These are phyloP conservation scores for Zygoascus ofunaensis DNA, from an alignment of 805 yeast species.

Conservation along the genomic window DNA sequence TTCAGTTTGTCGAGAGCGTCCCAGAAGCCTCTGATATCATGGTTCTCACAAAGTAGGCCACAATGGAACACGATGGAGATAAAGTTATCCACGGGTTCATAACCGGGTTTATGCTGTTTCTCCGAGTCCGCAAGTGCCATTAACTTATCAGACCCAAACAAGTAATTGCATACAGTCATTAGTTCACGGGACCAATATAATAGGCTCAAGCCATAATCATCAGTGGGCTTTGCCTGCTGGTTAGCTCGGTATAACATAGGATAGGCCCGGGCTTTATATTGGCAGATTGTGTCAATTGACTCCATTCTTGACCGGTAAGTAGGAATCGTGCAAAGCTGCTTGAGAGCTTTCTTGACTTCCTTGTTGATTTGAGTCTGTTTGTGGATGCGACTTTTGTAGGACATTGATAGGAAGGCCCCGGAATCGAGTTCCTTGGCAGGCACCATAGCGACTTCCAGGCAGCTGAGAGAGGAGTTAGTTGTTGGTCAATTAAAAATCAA, in stretches of 20 bases:
- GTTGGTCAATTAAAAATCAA: too few relatives aligned
- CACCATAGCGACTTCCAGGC: background rate
- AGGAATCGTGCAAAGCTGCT: background rate
- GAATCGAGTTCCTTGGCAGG: background rate
- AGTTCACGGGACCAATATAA: slow-evolving; percentile 1
- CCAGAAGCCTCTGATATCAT: too few relatives aligned
- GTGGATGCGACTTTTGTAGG: background rate
- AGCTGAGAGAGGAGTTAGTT: background rate
- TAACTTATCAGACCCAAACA: background rate
- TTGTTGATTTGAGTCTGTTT: background rate
- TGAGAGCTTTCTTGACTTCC: background rate
- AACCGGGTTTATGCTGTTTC: too few relatives aligned
- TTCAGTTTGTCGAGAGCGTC: background rate
- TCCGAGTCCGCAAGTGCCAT: background rate
- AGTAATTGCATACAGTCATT: background rate
- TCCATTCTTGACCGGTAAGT: background rate
- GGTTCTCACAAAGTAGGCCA: too few relatives aligned
- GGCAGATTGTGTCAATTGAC: background rate
- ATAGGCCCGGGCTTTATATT: background rate
- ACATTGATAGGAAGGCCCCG: background rate
- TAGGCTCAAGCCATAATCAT: background rate
- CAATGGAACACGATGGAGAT: background rate
- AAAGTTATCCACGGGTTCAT: background rate
- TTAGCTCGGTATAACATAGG: background rate
- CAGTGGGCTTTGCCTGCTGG: background rate